phyloP scores from a whole-genome alignment of 1,284 basidiomycete genomes.

The Coniferiporia weirii region DNA sequence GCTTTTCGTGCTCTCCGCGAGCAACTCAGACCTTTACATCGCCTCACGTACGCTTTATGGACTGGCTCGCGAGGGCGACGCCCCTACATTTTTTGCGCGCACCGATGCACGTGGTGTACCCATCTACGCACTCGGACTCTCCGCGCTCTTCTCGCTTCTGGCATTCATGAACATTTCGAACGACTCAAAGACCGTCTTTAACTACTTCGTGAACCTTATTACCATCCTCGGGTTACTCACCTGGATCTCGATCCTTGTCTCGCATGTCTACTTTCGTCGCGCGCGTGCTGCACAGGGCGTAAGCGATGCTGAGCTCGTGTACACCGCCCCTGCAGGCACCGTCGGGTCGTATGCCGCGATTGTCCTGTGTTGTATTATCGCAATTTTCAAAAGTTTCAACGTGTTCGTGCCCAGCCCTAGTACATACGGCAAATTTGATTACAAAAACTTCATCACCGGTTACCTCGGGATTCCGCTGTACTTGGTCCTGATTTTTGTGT shows the following conservation, averaged over 20 bases:
- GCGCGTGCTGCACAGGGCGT: constrained; percentile 47
- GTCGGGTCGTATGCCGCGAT: constrained; percentile 61
- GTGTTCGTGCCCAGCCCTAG: constrained; percentile 34
- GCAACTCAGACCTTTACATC: constrained; percentile 20
- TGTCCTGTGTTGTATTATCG: constrained; percentile 52
- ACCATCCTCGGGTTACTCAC: constrained; percentile 67
- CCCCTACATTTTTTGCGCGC: constrained; percentile 42
- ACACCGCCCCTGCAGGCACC: constrained; percentile 64
- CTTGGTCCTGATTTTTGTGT: constrained; percentile 11
- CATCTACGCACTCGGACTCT: constrained; percentile 41
- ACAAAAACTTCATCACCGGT: constrained; percentile 13
- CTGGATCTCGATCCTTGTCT: constrained; percentile 67
- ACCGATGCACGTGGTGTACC: constrained; percentile 39
- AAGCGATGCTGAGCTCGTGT: constrained; percentile 58
- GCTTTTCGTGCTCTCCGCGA: constrained; percentile 21
- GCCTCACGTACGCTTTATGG: constrained; percentile 42
- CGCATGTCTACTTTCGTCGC: constrained; percentile 48
- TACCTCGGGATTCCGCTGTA: constrained; percentile 16
- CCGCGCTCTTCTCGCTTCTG: constrained; percentile 49
- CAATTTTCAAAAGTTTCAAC: constrained; percentile 65
- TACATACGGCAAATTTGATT: constrained; percentile 11
- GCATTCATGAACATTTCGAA: constrained; percentile 57
- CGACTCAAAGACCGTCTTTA: constrained; percentile 44
- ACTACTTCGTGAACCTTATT: constrained; percentile 68
- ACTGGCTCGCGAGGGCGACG: constrained; percentile 46